phyloP scores from a whole-genome alignment of 2,329 filamentous ascomycete species.

The Exophiala alcalophila region DNA sequence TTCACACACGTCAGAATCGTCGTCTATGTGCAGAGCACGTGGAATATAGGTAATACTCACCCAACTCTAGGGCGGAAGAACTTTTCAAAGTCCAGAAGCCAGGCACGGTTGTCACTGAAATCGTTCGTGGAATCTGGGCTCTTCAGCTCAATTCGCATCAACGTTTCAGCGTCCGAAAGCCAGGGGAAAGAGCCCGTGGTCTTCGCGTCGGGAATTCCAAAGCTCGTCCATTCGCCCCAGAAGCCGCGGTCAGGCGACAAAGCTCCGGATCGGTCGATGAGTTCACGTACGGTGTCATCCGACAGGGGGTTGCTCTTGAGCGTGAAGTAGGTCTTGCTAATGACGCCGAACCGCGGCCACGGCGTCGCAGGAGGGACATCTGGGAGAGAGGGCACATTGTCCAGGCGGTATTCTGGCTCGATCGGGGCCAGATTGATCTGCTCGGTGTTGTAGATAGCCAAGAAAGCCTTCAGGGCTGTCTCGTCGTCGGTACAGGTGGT shows the following conservation, averaged over 20 bases:
- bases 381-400: not conserved
- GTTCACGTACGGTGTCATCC: not conserved
- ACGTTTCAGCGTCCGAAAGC: not conserved
- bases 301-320: not conserved
- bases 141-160: not conserved
- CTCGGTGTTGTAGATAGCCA: conserved; percentile 1
- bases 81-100: conserved; percentile 1
- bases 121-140: not conserved
- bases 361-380: not conserved
- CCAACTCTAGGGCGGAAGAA: conserved; percentile 1
- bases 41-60: not conserved
- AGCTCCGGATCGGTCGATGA: not conserved
- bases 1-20: not conserved
- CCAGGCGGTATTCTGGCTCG: not conserved
- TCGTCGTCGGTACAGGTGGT: not conserved
- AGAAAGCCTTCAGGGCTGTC: not conserved
- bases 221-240: conserved; percentile 3
- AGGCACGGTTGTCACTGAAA: not conserved
- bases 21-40: too few species aligned
- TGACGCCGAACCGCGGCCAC: not conserved
- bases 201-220: not conserved
- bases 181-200: not conserved
- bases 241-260: not conserved
- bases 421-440: conserved; percentile 1
- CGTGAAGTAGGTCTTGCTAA: conserved; percentile 1